Evolutionary conservation across 2,329 filamentous ascomycete genomes (phyloP), one percentile per base, ranked within the genome.

Genomic region (Clarireedia sp.): DNA sequence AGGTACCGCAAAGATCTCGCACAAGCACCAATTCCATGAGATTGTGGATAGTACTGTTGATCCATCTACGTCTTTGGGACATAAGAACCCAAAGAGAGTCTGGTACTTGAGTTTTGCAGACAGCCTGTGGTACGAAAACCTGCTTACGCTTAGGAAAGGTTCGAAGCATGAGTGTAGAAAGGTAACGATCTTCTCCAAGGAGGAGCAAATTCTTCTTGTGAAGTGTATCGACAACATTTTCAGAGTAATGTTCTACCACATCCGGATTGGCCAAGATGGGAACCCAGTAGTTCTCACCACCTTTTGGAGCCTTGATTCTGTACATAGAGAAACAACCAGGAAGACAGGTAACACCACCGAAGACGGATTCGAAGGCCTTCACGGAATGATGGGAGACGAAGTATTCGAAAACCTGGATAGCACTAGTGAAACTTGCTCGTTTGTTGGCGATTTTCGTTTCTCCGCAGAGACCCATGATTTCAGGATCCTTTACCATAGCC

Each of bases 291-390:
- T 99, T 97, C 71, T 97, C 90, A 24, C 88, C 92, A 62, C 94
- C 94, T 75, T 99, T 99, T 58, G 94, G 95, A 29, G 94, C 89
- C 75, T 99, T 99, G 81, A 99, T 97, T 67, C 94, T 89, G 77
- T 99, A 99, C 95, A 99, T 99, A 79, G 90, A 96, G 84, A 99
- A 99, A 78, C 94, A 99, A 62, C 94, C 94, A 16, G 94, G 94
- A 64, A 99, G 78, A 79, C 94, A 99, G 61, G 94, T 99, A 59
- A 99, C 94, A 87, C 94, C 94, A 74, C 94, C 94, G 72, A 99
- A 99, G 62, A 96, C 88, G 1, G 91, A 96, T 72, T 99, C 94
- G 73, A 99, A 99, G 3, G 92, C 90, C 74, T 99, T 99, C 67
- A 91, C 83, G 66, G 95, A 80, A 71, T 99, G 95, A 72, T 99